These are phyloP conservation scores for Pseudogymnoascus sp. DNA, from an alignment of 2,329 filamentous ascomycete genomes.

Conservation along the genomic window DNA sequence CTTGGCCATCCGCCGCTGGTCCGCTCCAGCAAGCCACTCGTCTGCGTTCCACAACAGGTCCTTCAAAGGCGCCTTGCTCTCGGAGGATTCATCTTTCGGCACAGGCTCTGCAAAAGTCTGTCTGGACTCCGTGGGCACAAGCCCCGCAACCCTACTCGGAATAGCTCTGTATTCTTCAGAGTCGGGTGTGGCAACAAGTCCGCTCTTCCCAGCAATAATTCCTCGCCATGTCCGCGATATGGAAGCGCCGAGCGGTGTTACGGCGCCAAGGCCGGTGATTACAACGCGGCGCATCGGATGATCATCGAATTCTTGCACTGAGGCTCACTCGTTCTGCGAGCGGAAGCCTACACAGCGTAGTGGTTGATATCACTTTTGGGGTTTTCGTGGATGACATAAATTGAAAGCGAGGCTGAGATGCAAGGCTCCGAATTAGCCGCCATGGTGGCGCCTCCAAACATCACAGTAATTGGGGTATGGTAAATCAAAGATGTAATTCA, in stretches of 20 bases:
- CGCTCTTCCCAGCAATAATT: slow-evolving; percentile 70
- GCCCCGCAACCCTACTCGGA: slow-evolving; percentile 75
- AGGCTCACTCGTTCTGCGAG: background rate
- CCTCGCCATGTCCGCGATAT: slow-evolving; percentile 70
- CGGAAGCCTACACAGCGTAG: background rate
- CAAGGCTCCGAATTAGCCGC: background rate
- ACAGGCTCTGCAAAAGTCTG: background rate
- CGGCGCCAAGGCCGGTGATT: slow-evolving; percentile 72
- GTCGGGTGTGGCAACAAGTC: slow-evolving; percentile 53
- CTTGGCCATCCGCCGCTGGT: slow-evolving; percentile 71
- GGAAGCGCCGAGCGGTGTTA: slow-evolving; percentile 77
- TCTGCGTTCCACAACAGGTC: slow-evolving; percentile 37
- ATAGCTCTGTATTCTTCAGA: slow-evolving; percentile 52
- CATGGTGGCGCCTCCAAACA: background rate
- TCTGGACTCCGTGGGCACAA: slow-evolving; percentile 56
- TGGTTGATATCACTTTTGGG: background rate
- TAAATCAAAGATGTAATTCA: background rate
- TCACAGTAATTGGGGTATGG: background rate
- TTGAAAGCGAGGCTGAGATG: background rate
- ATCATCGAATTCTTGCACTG: slow-evolving; percentile 16
- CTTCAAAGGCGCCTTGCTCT: slow-evolving; percentile 31
- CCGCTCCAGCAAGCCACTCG: slow-evolving; percentile 45
- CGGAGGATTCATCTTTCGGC: slow-evolving; percentile 23
- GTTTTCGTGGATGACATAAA: background rate
- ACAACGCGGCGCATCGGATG: slow-evolving; percentile 56